Conservation (phyloP, 106 monocot genomes). For the Acorus gramineus region DNA sequence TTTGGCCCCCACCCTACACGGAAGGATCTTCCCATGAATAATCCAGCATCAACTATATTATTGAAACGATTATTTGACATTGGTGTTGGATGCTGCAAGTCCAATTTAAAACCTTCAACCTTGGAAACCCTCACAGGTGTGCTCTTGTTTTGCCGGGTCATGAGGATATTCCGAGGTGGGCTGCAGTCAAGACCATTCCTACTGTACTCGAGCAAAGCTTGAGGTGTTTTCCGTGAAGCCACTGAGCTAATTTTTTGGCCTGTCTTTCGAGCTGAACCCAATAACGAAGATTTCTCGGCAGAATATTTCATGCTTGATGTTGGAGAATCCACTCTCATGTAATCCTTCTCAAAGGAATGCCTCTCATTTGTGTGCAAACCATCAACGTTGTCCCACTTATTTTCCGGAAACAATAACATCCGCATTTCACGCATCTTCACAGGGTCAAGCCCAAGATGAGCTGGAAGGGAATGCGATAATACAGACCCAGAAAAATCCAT, state of each 20-base stretch:
- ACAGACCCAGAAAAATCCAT: conserved; percentile 14
- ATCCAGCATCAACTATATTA: conserved; percentile 72
- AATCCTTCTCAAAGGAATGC: conserved; percentile 20
- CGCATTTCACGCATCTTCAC: conserved; percentile 89
- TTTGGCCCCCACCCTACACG: conserved; percentile 99
- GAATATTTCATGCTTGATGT: conserved; percentile 37
- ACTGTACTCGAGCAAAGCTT: conserved; percentile 69
- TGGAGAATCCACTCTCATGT: conserved; percentile 41
- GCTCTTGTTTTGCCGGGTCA: conserved; percentile 64
- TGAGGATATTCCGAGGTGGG: conserved; percentile 46
- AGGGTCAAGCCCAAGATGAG: conserved; percentile 92
- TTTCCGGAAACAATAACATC: conserved; percentile 66
- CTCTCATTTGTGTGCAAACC: conserved; percentile 28
- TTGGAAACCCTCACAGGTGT: conserved; percentile 42
- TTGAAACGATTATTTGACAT: conserved; percentile 35
- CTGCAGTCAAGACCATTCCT: conserved; percentile 24
- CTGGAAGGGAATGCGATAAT: conserved; percentile 92
- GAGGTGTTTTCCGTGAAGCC: conserved; percentile 28
- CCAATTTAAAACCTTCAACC: conserved; percentile 74
- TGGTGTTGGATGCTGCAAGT: conserved; percentile 50
- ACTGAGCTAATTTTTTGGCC: conserved; percentile 24
- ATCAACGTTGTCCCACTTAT: conserved; percentile 57
- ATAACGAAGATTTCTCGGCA: conserved; percentile 26
- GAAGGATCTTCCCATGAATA: conserved; percentile 98
- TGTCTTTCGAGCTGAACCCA: conserved; percentile 35